These are phyloP conservation scores for Actinidia chinensis DNA, from an alignment of 179 eudicot genomes.

Conservation along the genomic window DNA sequence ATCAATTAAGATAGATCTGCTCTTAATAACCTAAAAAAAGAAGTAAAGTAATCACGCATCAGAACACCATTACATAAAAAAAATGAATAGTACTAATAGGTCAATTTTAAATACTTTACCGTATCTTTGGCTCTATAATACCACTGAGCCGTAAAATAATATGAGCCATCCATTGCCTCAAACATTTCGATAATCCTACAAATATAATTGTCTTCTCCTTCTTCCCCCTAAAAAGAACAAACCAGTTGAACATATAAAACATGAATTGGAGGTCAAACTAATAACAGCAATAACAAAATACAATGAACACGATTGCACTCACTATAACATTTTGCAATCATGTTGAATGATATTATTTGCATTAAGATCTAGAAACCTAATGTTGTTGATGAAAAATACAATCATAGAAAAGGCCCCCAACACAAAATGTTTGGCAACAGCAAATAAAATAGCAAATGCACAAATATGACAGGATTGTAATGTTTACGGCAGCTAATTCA, in stretches of 20 bases:
- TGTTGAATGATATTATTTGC: too few species aligned
- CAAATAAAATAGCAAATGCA: too few species aligned
- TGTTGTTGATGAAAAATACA: too few species aligned
- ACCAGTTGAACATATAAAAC: background rate
- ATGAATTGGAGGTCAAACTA: background rate
- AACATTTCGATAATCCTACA: constrained; percentile 69
- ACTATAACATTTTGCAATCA: background rate
- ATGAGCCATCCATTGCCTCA: constrained; percentile 49
- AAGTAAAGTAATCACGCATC: background rate
- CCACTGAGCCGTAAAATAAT: constrained; percentile 73
- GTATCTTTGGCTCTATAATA: constrained; percentile 71
- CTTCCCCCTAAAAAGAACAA: constrained; percentile 54
- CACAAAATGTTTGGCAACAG: too few species aligned
- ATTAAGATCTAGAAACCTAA: too few species aligned
- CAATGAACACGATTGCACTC: background rate
- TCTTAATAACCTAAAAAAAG: constrained; percentile 35
- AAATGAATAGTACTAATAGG: background rate
- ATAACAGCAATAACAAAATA: too few species aligned
- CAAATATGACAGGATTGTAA: background rate
- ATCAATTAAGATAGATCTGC: constrained; percentile 24
- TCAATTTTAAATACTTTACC: constrained; percentile 34
- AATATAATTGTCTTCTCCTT: constrained; percentile 39
- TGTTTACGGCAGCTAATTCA: background rate
- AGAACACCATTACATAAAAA: background rate
- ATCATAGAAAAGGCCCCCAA: too few species aligned